Percentiles rank a stretch among this genome's conserved stretches.
These are phyloP conservation scores for Trametes cingulata DNA, from an alignment of 768 basidiomycete genomes.

Conservation along the genomic window DNA sequence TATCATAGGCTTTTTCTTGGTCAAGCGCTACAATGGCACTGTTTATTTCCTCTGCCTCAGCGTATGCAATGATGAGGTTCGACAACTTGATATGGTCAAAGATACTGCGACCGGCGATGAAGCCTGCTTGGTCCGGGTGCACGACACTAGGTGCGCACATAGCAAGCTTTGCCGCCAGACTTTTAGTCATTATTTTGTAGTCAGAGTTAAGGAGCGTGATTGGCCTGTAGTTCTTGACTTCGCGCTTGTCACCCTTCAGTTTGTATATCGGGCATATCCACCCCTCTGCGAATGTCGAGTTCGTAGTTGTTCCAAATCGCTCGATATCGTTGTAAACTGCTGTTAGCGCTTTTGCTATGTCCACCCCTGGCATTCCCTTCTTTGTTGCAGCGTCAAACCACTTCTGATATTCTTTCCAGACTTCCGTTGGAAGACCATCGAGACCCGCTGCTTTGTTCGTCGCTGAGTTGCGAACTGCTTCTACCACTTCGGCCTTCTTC, in stretches of 20 bases:
- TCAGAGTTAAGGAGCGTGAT: conserved; percentile 32
- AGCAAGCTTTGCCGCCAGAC: conserved; percentile 23
- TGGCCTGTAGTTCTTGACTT: conserved; percentile 21
- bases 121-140: conserved; percentile 42
- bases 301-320: neutral
- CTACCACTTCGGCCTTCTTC: neutral
- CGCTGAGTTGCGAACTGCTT: neutral
- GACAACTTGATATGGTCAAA: conserved; percentile 35
- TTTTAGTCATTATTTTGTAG: conserved; percentile 23
- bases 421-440: conserved; percentile 11
- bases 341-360: neutral
- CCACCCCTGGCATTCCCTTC: neutral
- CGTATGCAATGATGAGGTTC: conserved; percentile 18
- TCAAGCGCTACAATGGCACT: conserved; percentile 17
- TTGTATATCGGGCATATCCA: conserved; percentile 39
- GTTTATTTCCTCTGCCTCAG: conserved; percentile 14
- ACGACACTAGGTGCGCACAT: conserved; percentile 21
- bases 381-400: neutral
- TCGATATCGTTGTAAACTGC: conserved; percentile 3
- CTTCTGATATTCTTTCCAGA: conserved; percentile 19
- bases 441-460: conserved; percentile 1
- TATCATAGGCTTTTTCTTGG: too few species aligned
- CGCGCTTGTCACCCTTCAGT: conserved; percentile 27
- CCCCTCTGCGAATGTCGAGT: conserved; percentile 31
- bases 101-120: conserved; percentile 36